These are phyloP conservation scores for Ceratopteris richardii DNA, from an alignment of 75 land plant genomes.

Conservation along the genomic window DNA sequence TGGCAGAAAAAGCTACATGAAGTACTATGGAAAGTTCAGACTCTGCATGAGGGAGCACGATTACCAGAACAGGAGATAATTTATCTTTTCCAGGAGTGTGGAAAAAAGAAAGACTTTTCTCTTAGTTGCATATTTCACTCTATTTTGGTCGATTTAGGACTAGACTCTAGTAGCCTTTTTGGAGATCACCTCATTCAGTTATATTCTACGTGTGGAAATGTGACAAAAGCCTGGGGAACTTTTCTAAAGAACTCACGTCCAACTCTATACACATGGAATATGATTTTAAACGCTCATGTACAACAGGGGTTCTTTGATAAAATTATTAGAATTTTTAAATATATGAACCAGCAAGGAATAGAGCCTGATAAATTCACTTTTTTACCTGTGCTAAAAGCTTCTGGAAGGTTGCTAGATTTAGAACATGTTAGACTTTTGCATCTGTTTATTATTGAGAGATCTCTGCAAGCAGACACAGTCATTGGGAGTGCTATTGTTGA, in stretches of 20 bases:
- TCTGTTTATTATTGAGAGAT: constrained; percentile 18
- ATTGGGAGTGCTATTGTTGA: constrained; percentile 33
- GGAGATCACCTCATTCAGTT: constrained; percentile 27
- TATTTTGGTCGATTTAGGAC: neutral
- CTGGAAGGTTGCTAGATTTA: constrained; percentile 14
- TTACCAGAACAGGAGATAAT: too few relatives aligned
- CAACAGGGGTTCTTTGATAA: constrained; percentile 10
- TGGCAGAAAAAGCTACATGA: too few relatives aligned
- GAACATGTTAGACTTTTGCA: constrained; percentile 27
- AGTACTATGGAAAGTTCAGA: too few relatives aligned
- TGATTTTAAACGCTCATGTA: constrained; percentile 34
- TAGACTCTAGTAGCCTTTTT: constrained; percentile 18
- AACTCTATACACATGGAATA: constrained; percentile 38
- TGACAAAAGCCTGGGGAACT: constrained; percentile 24
- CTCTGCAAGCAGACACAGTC: constrained; percentile 1
- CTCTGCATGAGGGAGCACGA: too few relatives aligned
- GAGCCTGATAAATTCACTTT: constrained; percentile 27
- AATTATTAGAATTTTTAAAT: constrained; percentile 17
- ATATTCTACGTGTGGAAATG: constrained; percentile 32
- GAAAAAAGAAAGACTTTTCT: neutral
- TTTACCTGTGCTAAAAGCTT: constrained; percentile 34
- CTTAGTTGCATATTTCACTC: constrained; percentile 1
- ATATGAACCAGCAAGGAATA: constrained; percentile 14
- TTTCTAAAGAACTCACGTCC: constrained; percentile 8
- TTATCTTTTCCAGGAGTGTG: neutral